These are phyloP conservation scores for Fraxinus nigra DNA, from an alignment of 305 asterid species.

Conservation along the genomic window DNA sequence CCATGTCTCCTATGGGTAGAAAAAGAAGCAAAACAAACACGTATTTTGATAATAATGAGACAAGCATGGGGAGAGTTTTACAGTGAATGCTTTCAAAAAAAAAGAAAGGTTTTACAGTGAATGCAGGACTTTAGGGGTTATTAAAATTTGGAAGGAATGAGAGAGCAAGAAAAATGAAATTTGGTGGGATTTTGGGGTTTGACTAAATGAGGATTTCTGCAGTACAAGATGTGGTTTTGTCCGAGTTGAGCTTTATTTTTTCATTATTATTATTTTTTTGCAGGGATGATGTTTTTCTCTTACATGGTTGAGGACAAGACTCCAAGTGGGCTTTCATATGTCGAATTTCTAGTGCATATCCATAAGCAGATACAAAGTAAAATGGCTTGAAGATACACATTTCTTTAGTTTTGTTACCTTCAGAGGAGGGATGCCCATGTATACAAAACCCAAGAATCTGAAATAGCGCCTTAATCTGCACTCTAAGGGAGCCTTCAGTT, in stretches of 20 bases:
- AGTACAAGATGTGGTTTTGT: neutral
- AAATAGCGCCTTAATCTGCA: neutral
- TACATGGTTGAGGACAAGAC: slow-evolving; percentile 85
- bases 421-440: slow-evolving; percentile 5
- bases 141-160: neutral
- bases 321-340: slow-evolving; percentile 65
- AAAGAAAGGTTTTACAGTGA: neutral
- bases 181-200: neutral
- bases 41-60: neutral
- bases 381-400: slow-evolving; percentile 52
- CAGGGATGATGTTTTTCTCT: slow-evolving; percentile 74
- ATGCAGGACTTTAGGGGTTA: neutral
- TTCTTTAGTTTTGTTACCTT: neutral
- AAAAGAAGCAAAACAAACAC: neutral
- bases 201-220: neutral
- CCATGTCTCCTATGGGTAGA: neutral
- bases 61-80: neutral
- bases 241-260: neutral
- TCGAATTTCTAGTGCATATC: slow-evolving; percentile 77
- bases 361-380: slow-evolving; percentile 84
- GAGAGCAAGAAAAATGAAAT: neutral
- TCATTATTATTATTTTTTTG: neutral
- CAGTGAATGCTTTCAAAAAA: neutral
- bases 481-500: neutral
- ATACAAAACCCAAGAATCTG: neutral